Evolutionary conservation across 352 stramenopile genomes (phyloP).

Genomic region (Aphanomyces cochlioides): DNA sequence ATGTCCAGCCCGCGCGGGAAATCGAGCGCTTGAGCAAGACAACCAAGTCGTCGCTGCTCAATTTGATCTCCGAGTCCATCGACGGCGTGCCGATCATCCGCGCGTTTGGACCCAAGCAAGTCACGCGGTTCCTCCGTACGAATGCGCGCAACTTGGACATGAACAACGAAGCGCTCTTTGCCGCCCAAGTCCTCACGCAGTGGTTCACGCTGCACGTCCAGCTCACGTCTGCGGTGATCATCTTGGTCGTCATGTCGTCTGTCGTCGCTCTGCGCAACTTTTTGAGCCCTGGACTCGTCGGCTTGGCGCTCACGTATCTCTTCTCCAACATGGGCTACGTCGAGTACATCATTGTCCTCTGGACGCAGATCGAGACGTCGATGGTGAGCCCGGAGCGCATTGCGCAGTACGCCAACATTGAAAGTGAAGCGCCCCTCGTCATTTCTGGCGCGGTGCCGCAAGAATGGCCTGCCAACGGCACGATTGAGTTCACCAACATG

Average conservation of each 20-base stretch:
- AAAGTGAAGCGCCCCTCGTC: conserved; percentile 35
- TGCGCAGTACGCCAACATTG: conserved; percentile 43
- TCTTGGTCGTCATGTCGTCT: conserved; percentile 37
- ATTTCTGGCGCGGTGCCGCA: conserved; percentile 38
- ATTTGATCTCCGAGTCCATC: conserved; percentile 66
- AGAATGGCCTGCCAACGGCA: conserved; percentile 85
- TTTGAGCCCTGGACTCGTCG: conserved; percentile 68
- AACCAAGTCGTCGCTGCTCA: conserved; percentile 66
- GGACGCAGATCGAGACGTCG: conserved; percentile 53
- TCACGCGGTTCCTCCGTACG: conserved; percentile 43
- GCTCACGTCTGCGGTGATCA: conserved; percentile 40
- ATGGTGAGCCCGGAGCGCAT: conserved; percentile 50
- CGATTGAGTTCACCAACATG: conserved; percentile 87
- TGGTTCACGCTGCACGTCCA: conserved; percentile 41
- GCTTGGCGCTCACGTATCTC: conserved; percentile 86
- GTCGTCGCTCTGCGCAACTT: conserved; percentile 44
- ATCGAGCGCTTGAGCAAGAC: conserved; percentile 83
- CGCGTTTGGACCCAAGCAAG: conserved; percentile 37
- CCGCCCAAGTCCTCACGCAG: conserved; percentile 16
- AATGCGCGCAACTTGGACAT: conserved; percentile 37
- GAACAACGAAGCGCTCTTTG: conserved; percentile 17
- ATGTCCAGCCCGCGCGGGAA: conserved; percentile 48
- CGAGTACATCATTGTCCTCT: conserved; percentile 72
- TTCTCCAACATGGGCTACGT: conserved; percentile 84
- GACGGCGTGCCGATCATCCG: conserved; percentile 4